A percentile compares a stretch with the other conserved stretches of the same genome.
phyloP scores from a whole-genome alignment of 495 filamentous ascomycete species.

The Penicillium verhagenii region DNA sequence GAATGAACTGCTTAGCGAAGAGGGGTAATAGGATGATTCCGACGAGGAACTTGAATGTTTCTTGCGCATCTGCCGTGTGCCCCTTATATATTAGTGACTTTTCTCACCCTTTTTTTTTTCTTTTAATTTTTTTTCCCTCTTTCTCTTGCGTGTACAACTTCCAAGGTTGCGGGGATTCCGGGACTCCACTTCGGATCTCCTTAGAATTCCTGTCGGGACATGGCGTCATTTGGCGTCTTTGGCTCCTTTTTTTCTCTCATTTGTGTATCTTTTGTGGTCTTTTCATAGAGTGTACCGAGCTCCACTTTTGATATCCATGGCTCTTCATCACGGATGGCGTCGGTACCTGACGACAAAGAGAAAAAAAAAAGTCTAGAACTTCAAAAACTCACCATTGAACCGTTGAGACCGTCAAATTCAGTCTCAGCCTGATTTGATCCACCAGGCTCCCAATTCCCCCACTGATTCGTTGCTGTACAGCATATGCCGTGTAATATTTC shows the following conservation, averaged over 20 bases:
- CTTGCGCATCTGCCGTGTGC: slow-evolving; percentile 12
- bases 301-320: slow-evolving; percentile 2
- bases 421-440: not conserved
- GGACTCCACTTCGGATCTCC: not conserved
- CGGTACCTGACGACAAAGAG: slow-evolving; percentile 7
- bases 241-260: not conserved
- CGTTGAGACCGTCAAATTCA: not conserved
- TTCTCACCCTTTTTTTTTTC: slow-evolving; percentile 4
- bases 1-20: slow-evolving; percentile 28
- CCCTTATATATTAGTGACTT: slow-evolving; percentile 5
- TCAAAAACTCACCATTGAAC: not conserved
- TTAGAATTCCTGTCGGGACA: not conserved
- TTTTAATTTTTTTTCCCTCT: no score
- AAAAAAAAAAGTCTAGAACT: not conserved
- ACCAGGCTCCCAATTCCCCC: slow-evolving; percentile 1
- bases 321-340: slow-evolving; percentile 11
- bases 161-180: slow-evolving; percentile 9
- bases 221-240: slow-evolving; percentile 4
- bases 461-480: slow-evolving; percentile 4
- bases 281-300: not conserved
- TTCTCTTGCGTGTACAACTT: slow-evolving; percentile 8
- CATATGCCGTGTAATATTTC: slow-evolving; percentile 5
- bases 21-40: slow-evolving; percentile 39
- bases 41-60: slow-evolving; percentile 19
- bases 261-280: not conserved